Evolutionary conservation across 306 rosid species (phyloP), one percentile per base, ranked within the genome.

Genomic region (Acacia melanoxylon): DNA sequence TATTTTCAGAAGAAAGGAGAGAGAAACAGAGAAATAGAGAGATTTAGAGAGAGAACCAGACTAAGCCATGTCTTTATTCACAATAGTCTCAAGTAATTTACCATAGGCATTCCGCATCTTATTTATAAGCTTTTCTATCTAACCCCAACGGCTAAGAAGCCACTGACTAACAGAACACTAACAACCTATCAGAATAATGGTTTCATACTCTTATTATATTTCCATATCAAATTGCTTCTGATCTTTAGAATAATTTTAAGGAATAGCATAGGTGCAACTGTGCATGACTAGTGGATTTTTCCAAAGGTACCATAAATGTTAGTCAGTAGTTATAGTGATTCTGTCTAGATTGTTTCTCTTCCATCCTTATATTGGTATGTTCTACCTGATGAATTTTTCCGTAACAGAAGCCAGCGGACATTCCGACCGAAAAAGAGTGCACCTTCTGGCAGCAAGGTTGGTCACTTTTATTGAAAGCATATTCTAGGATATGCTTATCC

Each of bases 361-460:
- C 52, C 66, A 61, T 63, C 49, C 11, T 70, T 75, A 51, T 58
- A 70, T 54, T 84, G 61, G 71, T 54, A 58, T 65, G 45, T 33
- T 72, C 19, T 49, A 24, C 63, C 78, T 56, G 80, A 45, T 58
- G 74, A 44, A 68, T 82, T 81, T 40, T 86, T 83, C 63, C 84
- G 82, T 91, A 79, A 83, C 96, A 93, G 99, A 90, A 95, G 90
- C 85, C 99, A 95, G 86, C 90, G 93, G 86, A 95, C 99, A 69
- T 95, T 95, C 84, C 98, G 99, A 80, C 99, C 98, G 0, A 95
- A 95, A 85, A 95, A 95, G 81, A 93, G 97, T 78, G 94, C 96
- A 73, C 99, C 99, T 31, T 93, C 99, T 58, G 99, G 99, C 81
- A 95, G 99, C 73, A 95, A 95, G 99, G 99, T 95, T 79, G 85